These are phyloP conservation scores for Solanum sitiens DNA, from an alignment of 257 asterid genomes.

Conservation along the genomic window DNA sequence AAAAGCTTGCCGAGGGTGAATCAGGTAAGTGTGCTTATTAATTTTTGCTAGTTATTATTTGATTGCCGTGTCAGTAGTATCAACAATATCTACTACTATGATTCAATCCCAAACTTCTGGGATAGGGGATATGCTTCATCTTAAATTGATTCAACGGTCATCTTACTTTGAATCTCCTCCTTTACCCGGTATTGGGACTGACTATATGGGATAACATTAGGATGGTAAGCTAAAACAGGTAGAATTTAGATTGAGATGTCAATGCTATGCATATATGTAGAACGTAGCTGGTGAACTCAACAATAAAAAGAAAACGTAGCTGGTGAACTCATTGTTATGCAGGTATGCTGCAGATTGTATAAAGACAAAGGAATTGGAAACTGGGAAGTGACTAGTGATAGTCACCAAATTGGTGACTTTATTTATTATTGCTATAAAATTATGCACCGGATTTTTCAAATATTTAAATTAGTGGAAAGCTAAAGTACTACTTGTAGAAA, in stretches of 20 bases:
- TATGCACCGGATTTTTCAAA: neutral
- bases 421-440: neutral
- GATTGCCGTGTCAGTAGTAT: neutral
- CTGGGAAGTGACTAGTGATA: neutral
- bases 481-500: neutral
- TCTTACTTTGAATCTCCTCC: neutral
- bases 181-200: neutral
- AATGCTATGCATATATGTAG: neutral
- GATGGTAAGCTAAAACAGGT: neutral
- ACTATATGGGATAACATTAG: neutral
- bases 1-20: constrained; percentile 97
- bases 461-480: neutral
- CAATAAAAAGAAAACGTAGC: neutral
- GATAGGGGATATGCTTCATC: neutral
- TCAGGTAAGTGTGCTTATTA: constrained; percentile 30
- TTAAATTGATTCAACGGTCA: neutral
- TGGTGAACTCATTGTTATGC: neutral
- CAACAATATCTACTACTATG: neutral
- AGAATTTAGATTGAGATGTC: neutral
- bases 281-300: neutral
- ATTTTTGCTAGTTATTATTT: neutral
- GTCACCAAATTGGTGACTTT: neutral
- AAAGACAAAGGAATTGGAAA: neutral
- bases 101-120: neutral
- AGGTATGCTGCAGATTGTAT: neutral